Evolutionary conservation across 148 eudicot species (phyloP).

Genomic region (Heliamphora exappendiculata): DNA sequence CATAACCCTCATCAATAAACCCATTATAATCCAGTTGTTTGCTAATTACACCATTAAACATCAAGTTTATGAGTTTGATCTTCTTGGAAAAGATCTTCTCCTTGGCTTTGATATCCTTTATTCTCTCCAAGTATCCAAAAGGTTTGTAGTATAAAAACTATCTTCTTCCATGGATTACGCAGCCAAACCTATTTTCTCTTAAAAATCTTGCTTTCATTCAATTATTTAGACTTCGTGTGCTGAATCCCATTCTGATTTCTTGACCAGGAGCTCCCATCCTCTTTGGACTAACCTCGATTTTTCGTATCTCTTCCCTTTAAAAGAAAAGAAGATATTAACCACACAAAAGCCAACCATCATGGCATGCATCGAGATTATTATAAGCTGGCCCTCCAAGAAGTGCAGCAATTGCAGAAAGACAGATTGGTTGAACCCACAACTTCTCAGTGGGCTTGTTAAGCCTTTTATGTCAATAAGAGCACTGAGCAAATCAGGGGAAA

Average conservation of each 20-base stretch:
- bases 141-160: not conserved
- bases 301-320: not conserved
- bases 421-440: not conserved
- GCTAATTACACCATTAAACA: not conserved
- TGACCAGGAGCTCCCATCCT: not conserved
- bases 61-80: not conserved
- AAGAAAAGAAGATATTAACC: not conserved
- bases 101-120: not conserved
- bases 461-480: not conserved
- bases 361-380: not conserved
- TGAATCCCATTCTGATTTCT: not conserved
- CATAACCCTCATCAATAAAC: not conserved
- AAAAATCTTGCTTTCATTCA: not conserved
- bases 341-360: not conserved
- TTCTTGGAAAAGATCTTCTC: not conserved
- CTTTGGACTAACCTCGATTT: not conserved
- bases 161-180: not conserved
- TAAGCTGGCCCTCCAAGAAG: not conserved
- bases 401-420: not conserved
- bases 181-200: not conserved
- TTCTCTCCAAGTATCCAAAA: not conserved
- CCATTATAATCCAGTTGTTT: not conserved
- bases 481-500: not conserved
- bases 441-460: not conserved
- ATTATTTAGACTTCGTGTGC: not conserved